Evolutionary conservation across 441 rosid species (phyloP).

Genomic region (Aleurites moluccanus): DNA sequence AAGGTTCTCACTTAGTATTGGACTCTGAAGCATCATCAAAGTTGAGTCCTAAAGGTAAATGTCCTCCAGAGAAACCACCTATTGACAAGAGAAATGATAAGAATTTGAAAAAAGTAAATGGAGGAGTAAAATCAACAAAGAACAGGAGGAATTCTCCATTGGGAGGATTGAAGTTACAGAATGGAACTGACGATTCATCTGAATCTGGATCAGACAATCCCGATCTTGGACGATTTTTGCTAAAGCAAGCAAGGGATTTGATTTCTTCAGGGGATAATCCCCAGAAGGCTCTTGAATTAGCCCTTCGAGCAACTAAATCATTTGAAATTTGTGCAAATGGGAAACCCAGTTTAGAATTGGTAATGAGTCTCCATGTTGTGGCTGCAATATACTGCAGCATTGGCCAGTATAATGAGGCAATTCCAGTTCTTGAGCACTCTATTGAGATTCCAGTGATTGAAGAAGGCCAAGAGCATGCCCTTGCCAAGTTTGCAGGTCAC

Average conservation of each 20-base stretch:
- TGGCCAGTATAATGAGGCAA: constrained; percentile 63
- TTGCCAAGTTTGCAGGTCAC: constrained; percentile 92
- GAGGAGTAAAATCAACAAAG: constrained; percentile 36
- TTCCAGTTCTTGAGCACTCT: constrained; percentile 79
- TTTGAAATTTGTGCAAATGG: constrained; percentile 58
- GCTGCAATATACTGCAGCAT: constrained; percentile 72
- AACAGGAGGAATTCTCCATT: constrained; percentile 27
- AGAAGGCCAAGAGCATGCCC: constrained; percentile 73
- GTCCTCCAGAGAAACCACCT: constrained; percentile 34
- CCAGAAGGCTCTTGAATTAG: constrained; percentile 68
- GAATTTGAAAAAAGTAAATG: constrained; percentile 43
- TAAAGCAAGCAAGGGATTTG: constrained; percentile 73
- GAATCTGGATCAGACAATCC: constrained; percentile 43
- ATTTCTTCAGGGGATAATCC: constrained; percentile 67
- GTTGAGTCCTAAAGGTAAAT: constrained; percentile 42
- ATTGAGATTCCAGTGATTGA: constrained; percentile 77
- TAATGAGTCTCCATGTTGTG: constrained; percentile 75
- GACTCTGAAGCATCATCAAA: constrained; percentile 39
- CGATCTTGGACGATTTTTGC: constrained; percentile 62
- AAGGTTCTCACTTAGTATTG: constrained; percentile 23
- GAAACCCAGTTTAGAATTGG: constrained; percentile 55
- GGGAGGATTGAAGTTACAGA: constrained; percentile 34
- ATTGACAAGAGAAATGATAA: constrained; percentile 42
- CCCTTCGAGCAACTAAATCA: constrained; percentile 54
- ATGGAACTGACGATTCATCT: constrained; percentile 32